Evolutionary conservation across 1,139 yeast species (phyloP).

Genomic region (Hyphopichia fennica): DNA sequence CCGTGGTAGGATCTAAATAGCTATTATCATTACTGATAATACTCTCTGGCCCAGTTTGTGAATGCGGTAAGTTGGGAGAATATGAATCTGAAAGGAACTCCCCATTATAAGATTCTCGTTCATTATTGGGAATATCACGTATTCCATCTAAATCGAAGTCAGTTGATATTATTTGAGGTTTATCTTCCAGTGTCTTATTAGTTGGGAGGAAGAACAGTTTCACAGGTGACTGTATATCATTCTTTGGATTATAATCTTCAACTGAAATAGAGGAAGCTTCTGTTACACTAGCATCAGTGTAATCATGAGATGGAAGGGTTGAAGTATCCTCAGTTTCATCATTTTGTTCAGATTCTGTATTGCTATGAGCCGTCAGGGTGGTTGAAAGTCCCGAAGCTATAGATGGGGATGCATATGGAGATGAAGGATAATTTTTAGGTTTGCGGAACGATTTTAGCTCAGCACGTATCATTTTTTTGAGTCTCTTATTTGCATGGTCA

Average conservation of each 20-base stretch:
- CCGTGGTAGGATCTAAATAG: no score
- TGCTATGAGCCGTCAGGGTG: background rate
- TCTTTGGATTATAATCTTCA: background rate
- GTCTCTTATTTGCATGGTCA: background rate
- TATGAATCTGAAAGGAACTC: no score
- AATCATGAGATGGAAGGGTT: background rate
- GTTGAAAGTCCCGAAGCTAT: background rate
- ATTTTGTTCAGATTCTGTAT: background rate
- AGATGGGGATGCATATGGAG: background rate
- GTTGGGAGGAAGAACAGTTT: background rate
- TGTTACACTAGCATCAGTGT: background rate
- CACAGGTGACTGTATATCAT: conserved; percentile 1
- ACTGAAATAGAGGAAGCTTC: background rate
- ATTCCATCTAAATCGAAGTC: no score
- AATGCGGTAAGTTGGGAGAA: no score
- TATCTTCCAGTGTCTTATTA: no score
- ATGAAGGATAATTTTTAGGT: background rate
- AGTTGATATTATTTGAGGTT: background rate
- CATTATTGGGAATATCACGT: no score
- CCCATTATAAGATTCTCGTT: no score
- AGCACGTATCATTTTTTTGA: background rate
- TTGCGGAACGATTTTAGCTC: background rate
- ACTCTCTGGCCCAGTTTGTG: no score
- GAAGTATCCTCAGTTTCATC: background rate
- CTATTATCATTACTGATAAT: no score